Evolutionary conservation across 2,329 filamentous ascomycete species (phyloP).

Genomic region (Colletotrichum brevisporum): DNA sequence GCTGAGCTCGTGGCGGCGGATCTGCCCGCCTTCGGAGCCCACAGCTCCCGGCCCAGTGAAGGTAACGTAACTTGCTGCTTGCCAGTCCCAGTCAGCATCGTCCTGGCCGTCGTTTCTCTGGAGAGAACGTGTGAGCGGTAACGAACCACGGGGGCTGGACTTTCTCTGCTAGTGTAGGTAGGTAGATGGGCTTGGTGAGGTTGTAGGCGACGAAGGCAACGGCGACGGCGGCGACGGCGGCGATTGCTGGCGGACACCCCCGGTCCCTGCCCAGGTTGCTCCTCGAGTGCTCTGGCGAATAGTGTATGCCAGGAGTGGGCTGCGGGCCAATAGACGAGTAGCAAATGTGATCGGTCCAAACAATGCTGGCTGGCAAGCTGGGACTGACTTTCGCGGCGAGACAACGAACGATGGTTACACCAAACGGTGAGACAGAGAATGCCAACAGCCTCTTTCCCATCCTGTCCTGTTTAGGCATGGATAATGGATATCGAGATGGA

Average conservation of each 20-base stretch:
- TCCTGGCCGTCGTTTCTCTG: neutral
- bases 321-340: conserved; percentile 9
- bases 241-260: too few relatives aligned
- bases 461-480: neutral
- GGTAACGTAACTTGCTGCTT: neutral
- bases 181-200: neutral
- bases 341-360: conserved; percentile 1
- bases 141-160: neutral
- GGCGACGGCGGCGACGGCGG: neutral
- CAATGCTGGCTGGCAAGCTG: neutral
- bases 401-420: conserved; percentile 35
- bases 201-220: neutral
- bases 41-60: neutral
- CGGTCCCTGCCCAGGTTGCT: too few relatives aligned
- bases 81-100: neutral
- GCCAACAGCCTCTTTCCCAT: conserved; percentile 18
- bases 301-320: conserved; percentile 8
- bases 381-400: conserved; percentile 24
- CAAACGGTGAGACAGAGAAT: conserved; percentile 26
- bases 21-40: conserved; percentile 6
- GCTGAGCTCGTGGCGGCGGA: conserved; percentile 24
- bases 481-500: neutral
- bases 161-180: conserved; percentile 1
- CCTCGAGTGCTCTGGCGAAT: neutral
- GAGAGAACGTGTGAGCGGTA: neutral